These are phyloP conservation scores for Candida arabinofermentans DNA, from an alignment of 805 yeast genomes.

Conservation along the genomic window DNA sequence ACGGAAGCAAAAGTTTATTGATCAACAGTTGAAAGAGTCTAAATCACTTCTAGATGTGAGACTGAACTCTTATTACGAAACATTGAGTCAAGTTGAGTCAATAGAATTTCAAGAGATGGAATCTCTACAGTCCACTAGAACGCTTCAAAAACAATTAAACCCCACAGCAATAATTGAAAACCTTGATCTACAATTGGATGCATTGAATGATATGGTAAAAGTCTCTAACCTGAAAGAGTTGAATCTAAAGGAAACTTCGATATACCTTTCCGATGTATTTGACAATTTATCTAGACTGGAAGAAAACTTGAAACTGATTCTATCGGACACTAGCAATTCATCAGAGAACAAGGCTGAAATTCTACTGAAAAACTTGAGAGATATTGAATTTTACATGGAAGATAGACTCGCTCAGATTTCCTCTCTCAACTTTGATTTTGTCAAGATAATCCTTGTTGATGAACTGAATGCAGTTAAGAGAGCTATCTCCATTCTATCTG, in stretches of 20 bases:
- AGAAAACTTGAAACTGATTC: conserved; percentile 13
- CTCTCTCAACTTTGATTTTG: conserved; percentile 10
- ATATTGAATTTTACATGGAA: conserved; percentile 8
- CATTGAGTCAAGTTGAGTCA: conserved; percentile 22
- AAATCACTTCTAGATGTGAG: conserved; percentile 48
- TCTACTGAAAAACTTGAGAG: conserved; percentile 10
- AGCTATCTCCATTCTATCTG: conserved; percentile 20
- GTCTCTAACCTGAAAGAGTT: conserved; percentile 15
- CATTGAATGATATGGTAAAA: conserved; percentile 22
- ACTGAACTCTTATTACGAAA: conserved; percentile 40
- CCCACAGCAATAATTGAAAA: conserved; percentile 19
- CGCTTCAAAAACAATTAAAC: conserved; percentile 11
- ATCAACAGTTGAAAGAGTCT: conserved; percentile 39
- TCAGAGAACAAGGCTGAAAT: conserved; percentile 12
- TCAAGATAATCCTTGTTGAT: conserved; percentile 17
- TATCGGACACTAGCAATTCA: conserved; percentile 6
- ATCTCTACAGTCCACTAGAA: conserved; percentile 7
- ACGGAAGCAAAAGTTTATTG: conserved; percentile 32
- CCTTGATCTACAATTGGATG: conserved; percentile 22
- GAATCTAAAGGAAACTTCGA: conserved; percentile 19
- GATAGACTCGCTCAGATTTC: conserved; percentile 13
- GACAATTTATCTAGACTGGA: conserved; percentile 23
- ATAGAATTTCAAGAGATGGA: conserved; percentile 19
- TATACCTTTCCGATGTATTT: conserved; percentile 26
- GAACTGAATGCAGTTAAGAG: conserved; percentile 25